Base-by-base conservation (phyloP, 1,284 basidiomycete species). In the Rugosomyces carneus region DNA sequence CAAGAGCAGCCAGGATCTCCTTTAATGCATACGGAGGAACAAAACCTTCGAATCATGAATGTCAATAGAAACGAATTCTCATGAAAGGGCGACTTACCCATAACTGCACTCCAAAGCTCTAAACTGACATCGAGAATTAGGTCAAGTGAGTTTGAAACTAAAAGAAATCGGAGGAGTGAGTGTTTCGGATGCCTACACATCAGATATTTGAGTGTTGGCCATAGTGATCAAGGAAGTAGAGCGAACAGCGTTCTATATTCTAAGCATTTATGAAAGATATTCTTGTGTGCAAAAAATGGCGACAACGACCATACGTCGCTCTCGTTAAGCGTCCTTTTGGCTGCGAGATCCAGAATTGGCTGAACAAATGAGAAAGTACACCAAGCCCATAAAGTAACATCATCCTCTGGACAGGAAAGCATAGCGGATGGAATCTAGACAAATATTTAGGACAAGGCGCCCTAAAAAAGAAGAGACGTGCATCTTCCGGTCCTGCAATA, bases 361-460 rank as follows among this genome's bases (percentile, higher is more conserved):
- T 81, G 76, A 37, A 92, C 74, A 67, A 89, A 93, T 1, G 76
- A 74, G 61, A 91, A 91, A 1, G 77, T 80, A 42, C 78, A 70
- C 84, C 89, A 91, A n/a, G 78, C 70, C 76, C 80, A 85, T 11
- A 92, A 66, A n/a, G 73, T 81, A 35, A 80, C 83, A 46, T 73
- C 69, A 58, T 92, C 89, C 62, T 93, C 89, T 2, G 82, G 81
- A 58, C 75, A 73, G 2, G 79, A 73, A 23, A 74, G 58, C 8
- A 58, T 53, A 44, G 61, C 67, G 5, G 78, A 77, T 2, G 81
- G 78, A 9, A 66, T 60, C 78, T 81, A 50, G 37, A 18, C 24
- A 31, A 13, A 27, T 32, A 43, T 44, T 40, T 19, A 44, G 26
- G 26, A 35, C 18, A 29, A 42, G 37, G 44, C 44, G 21, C 24